These are phyloP conservation scores for Pyrenophora graminea DNA, from an alignment of 2,329 filamentous ascomycete species.

Conservation along the genomic window DNA sequence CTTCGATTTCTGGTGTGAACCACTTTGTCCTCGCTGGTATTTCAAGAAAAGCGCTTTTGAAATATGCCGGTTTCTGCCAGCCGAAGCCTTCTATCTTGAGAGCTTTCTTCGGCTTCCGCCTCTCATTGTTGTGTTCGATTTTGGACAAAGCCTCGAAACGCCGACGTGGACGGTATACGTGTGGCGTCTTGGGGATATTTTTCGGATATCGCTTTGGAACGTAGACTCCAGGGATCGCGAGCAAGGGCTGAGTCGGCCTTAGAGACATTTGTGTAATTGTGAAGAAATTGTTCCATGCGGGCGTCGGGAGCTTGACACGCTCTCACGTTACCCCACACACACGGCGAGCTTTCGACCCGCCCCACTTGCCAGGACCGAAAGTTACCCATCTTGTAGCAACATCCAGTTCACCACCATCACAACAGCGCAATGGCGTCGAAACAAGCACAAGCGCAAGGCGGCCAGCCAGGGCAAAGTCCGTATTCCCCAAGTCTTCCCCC, in stretches of 20 bases:
- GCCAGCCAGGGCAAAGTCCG: conserved; percentile 38
- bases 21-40: conserved; percentile 40
- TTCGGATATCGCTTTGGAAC: too few relatives aligned
- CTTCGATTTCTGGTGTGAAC: conserved; percentile 22
- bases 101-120: not conserved
- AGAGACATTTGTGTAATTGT: not conserved
- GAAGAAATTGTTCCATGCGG: too few relatives aligned
- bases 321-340: conserved; percentile 24
- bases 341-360: conserved; percentile 10
- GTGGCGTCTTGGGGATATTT: too few relatives aligned
- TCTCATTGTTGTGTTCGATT: too few relatives aligned
- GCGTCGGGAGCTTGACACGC: conserved; percentile 19
- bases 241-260: too few relatives aligned
- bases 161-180: too few relatives aligned
- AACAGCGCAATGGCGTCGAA: conserved; percentile 28
- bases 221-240: too few relatives aligned
- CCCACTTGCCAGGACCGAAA: conserved; percentile 30
- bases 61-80: conserved; percentile 24
- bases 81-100: conserved; percentile 22
- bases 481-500: not conserved
- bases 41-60: conserved; percentile 25
- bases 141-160: not conserved
- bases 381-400: conserved; percentile 13
- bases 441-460: conserved; percentile 31
- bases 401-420: conserved; percentile 1